Evolutionary conservation across 148 eudicot species (phyloP).

Genomic region (Nepenthes mirabilis): DNA sequence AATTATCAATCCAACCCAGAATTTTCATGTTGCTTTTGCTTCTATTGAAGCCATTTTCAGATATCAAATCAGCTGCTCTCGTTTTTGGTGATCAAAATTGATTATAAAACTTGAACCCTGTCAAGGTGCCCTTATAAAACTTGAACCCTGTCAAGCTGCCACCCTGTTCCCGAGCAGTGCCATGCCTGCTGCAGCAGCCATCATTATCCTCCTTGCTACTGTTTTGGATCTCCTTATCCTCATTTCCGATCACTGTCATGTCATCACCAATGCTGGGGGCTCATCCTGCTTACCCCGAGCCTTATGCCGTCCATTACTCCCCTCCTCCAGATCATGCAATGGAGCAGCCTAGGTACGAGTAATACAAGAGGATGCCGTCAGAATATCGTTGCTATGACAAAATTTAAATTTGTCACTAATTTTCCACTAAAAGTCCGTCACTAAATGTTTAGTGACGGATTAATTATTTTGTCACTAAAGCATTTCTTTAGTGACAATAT

Average conservation of each 20-base stretch:
- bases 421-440: no score
- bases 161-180: no score
- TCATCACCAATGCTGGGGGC: neutral
- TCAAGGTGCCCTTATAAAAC: neutral
- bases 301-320: slow-evolving; percentile 24
- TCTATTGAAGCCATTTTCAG: no score
- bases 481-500: no score
- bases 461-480: no score
- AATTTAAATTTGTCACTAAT: no score
- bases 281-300: slow-evolving; percentile 13
- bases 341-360: slow-evolving; percentile 39
- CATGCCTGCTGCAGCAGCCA: neutral
- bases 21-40: no score
- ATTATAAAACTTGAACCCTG: no score
- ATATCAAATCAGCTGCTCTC: no score
- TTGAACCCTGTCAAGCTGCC: neutral
- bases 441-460: no score
- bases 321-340: slow-evolving; percentile 33
- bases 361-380: slow-evolving; percentile 21
- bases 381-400: slow-evolving; percentile 25
- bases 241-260: neutral
- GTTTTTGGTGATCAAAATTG: no score
- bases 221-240: neutral
- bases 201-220: neutral
- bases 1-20: no score